Evolutionary conservation across 2,329 filamentous ascomycete species (phyloP).

Genomic region (Penicillium sp.): DNA sequence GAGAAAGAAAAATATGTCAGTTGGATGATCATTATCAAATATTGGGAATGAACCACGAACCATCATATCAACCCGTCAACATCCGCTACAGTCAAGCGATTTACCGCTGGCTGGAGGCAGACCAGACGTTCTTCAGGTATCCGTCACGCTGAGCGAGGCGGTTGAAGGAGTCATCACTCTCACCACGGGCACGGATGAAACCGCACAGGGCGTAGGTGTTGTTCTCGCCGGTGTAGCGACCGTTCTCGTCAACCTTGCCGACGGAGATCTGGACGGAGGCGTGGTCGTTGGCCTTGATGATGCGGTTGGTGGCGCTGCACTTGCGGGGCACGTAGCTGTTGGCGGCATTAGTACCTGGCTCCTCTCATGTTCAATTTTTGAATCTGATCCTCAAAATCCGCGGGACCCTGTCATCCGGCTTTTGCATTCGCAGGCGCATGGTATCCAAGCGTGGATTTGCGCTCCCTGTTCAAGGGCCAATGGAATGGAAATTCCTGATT

Average conservation of each 20-base stretch:
- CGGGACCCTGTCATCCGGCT: neutral
- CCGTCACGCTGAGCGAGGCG: slow-evolving; percentile 93
- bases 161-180: slow-evolving; percentile 97
- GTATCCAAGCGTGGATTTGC: neutral
- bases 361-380: neutral
- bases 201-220: slow-evolving; percentile 96
- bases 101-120: slow-evolving; percentile 61
- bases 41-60: slow-evolving; percentile 16
- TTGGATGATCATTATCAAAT: neutral
- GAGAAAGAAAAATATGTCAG: neutral
- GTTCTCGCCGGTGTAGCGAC: slow-evolving; percentile 94
- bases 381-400: slow-evolving; percentile 4
- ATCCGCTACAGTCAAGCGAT: slow-evolving; percentile 29
- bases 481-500: slow-evolving; percentile 2
- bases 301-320: slow-evolving; percentile 98
- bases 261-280: slow-evolving; percentile 95
- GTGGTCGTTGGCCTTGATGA: slow-evolving; percentile 99
- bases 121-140: slow-evolving; percentile 96
- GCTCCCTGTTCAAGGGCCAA: neutral
- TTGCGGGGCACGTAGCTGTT: slow-evolving; percentile 94
- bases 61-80: slow-evolving; percentile 31
- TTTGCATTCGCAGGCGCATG: slow-evolving; percentile 3
- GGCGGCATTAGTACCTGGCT: slow-evolving; percentile 8
- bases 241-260: slow-evolving; percentile 98
- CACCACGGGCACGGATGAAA: slow-evolving; percentile 96